Percentiles rank a stretch among this genome's conserved stretches.
Evolutionary conservation across 2,329 filamentous ascomycete species (phyloP).

Genomic region (Fusarium illudens): DNA sequence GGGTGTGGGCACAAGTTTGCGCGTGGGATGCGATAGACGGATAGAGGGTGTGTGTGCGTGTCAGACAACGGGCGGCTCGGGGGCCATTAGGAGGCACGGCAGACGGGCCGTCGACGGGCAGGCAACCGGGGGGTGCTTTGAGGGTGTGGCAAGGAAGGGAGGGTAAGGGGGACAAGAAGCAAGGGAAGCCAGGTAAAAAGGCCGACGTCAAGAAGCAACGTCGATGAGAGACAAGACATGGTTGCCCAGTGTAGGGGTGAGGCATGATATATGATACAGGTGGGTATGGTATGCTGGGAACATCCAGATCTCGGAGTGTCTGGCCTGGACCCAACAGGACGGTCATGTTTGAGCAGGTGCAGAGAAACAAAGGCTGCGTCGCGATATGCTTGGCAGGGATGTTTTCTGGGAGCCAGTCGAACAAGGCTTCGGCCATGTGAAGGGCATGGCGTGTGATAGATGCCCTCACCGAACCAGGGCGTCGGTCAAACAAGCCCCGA

Average conservation of each 20-base stretch:
- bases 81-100: slow-evolving; percentile 38
- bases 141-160: slow-evolving; percentile 35
- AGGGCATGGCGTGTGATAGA: slow-evolving; percentile 35
- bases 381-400: slow-evolving; percentile 26
- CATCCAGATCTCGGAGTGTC: slow-evolving; percentile 27
- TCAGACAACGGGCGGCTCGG: slow-evolving; percentile 37
- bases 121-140: slow-evolving; percentile 23
- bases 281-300: slow-evolving; percentile 7
- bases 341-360: slow-evolving; percentile 12
- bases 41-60: slow-evolving; percentile 27
- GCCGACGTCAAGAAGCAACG: slow-evolving; percentile 39
- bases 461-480: slow-evolving; percentile 29
- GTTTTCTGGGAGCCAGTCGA: not conserved
- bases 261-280: slow-evolving; percentile 31
- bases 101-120: slow-evolving; percentile 39
- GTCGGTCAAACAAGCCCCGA: slow-evolving; percentile 21
- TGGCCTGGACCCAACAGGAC: slow-evolving; percentile 28
- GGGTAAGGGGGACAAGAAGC: slow-evolving; percentile 27
- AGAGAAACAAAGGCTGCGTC: slow-evolving; percentile 26
- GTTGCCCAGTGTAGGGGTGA: slow-evolving; percentile 22
- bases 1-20: slow-evolving; percentile 34
- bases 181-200: slow-evolving; percentile 24
- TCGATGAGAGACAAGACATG: slow-evolving; percentile 40
- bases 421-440: slow-evolving; percentile 25
- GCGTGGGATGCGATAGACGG: slow-evolving; percentile 14